Base-by-base conservation (phyloP, 495 filamentous ascomycete genomes). In the Aspergillus baeticus region DNA sequence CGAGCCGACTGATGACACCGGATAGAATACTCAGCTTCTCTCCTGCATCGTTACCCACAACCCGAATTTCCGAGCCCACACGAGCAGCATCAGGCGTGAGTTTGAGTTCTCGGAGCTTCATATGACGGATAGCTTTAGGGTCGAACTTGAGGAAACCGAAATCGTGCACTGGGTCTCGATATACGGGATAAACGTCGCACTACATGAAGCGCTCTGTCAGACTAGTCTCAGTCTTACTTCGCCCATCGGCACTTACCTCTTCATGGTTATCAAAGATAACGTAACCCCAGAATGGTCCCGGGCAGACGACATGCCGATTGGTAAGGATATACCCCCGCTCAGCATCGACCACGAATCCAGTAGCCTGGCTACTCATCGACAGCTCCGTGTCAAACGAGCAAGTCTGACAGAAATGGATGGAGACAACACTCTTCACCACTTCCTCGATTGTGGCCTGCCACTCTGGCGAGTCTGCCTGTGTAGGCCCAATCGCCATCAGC, bases 1-100 rank as follows among this genome's bases (percentile, higher is more conserved):
- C 94, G 55, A 98, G 76, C 55, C 94, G 83, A 77, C 91, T 96
- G 66, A 99, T 99, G 23, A 99, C 92, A 58, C 94, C 94, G 11
- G 95, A 98, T 34, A 98, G 78, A 64, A 99, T 99, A 74, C 91
- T 96, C 52, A 99, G 85, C 78, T 99, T 99, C 68, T 99, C 94
- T 45, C 94, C 94, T 37, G 94, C 94, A 76, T 99, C 94, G 68
- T 99, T 99, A 74, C 94, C 94, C 14, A 99, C 94, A 4, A 99
- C 95, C 58, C 95, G 78, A 59, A 99, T 97, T 71, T 98, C 94
- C 3, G 85, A 83, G 22, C 94, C 94, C 29, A 98, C 94, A 68
- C 86, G 87, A 50, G 89, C 89, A 51, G 88, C 84, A 63, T 96
- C 92, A n/a, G 94, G 94, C 34, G 91, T 82, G 17, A 99, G 82